phyloP scores from a whole-genome alignment of 148 eudicot genomes.

The Camellia lanceoleosa region DNA sequence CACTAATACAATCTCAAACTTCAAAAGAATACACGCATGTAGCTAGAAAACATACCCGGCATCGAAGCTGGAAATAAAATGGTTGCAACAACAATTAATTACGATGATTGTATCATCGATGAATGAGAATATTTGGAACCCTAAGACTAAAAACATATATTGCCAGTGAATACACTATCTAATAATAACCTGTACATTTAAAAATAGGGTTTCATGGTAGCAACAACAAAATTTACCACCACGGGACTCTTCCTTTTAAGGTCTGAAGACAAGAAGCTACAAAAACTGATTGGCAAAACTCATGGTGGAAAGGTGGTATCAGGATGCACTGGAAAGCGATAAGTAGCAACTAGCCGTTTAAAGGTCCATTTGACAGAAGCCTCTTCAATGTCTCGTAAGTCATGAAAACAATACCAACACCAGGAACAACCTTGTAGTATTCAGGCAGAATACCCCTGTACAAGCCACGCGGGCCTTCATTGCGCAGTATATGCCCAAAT shows the following conservation, averaged over 20 bases:
- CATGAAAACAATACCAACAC: conserved; percentile 72
- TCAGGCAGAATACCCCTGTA: conserved; percentile 73
- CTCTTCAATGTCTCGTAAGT: conserved; percentile 61
- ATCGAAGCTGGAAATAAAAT: no score
- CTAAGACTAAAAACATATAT: background rate
- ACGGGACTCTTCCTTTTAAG: background rate
- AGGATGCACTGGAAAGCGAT: background rate
- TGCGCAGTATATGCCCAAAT: conserved; percentile 46
- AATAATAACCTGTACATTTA: conserved; percentile 25
- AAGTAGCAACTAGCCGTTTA: background rate
- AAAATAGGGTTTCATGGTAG: conserved; percentile 23
- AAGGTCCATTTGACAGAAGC: conserved; percentile 35
- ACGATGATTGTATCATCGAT: background rate
- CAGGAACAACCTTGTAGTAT: conserved; percentile 68
- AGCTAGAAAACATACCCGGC: no score
- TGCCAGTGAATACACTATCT: conserved; percentile 7
- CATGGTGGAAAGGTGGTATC: background rate
- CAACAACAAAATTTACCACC: conserved; percentile 29
- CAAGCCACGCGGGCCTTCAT: conserved; percentile 59
- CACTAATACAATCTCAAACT: conserved; percentile 8
- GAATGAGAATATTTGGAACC: background rate
- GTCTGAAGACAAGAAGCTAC: background rate
- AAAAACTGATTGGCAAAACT: conserved; percentile 9
- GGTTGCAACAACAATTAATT: background rate
- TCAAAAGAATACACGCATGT: background rate